Percentiles rank a stretch among this genome's conserved stretches.
Conservation (phyloP, 2,329 filamentous ascomycete species). For the Anisogramma anomala region DNA sequence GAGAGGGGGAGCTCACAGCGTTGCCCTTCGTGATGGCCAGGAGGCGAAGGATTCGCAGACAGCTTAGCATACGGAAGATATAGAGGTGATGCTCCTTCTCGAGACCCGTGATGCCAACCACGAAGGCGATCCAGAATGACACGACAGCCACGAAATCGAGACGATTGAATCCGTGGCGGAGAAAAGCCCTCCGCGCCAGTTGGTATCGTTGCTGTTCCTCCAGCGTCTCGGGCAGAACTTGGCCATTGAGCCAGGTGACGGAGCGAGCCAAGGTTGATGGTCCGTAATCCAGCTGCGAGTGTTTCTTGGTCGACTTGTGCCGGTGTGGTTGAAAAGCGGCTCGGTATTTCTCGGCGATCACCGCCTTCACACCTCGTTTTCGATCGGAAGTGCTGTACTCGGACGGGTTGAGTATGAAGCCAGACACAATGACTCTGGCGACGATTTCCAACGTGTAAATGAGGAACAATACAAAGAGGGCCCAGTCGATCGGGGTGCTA, state of each 20-base stretch:
- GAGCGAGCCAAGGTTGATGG: constrained; percentile 62
- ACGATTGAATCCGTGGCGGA: constrained; percentile 91
- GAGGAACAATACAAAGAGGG: constrained; percentile 69
- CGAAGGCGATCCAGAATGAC: constrained; percentile 89
- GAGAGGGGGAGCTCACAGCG: constrained; percentile 45
- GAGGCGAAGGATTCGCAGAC: constrained; percentile 82
- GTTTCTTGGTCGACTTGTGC: constrained; percentile 52
- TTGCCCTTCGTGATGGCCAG: constrained; percentile 88
- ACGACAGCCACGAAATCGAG: constrained; percentile 89
- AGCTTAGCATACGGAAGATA: constrained; percentile 93
- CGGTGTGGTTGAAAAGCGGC: constrained; percentile 73
- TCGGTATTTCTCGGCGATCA: constrained; percentile 63
- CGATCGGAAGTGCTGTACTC: constrained; percentile 89
- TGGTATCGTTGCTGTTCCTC: constrained; percentile 74
- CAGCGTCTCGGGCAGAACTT: constrained; percentile 47
- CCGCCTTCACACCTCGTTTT: constrained; percentile 60
- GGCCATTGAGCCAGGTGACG: constrained; percentile 63
- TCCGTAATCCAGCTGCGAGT: constrained; percentile 33
- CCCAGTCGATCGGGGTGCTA: constrained; percentile 59
- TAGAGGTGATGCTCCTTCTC: constrained; percentile 65
- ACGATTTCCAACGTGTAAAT: constrained; percentile 82
- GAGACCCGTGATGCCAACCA: constrained; percentile 56
- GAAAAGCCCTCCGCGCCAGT: constrained; percentile 79
- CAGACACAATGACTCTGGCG: constrained; percentile 81
- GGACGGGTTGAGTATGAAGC: constrained; percentile 76